phyloP scores from a whole-genome alignment of 176 grass and related monocot genomes.

The Carex scoparia region DNA sequence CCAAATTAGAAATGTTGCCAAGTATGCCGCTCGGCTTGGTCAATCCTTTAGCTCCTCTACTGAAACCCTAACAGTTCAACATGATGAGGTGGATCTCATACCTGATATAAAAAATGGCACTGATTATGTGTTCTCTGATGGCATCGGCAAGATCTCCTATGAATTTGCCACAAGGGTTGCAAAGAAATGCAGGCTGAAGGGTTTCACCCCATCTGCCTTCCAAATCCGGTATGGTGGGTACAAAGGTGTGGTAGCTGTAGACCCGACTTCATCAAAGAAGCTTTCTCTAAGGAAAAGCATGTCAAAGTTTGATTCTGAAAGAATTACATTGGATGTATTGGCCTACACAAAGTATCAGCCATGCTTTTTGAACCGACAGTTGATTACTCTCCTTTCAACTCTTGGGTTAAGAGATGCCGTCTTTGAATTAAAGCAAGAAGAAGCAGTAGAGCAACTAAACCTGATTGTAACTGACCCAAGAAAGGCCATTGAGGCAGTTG shows the following conservation, averaged over 20 bases:
- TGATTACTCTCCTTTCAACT: conserved; percentile 84
- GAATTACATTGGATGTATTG: conserved; percentile 73
- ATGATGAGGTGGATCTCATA: conserved; percentile 48
- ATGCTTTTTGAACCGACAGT: conserved; percentile 72
- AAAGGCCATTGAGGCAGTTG: conserved; percentile 52
- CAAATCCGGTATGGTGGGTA: conserved; percentile 91
- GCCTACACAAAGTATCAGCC: conserved; percentile 88
- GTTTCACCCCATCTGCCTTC: conserved; percentile 69
- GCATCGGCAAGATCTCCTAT: conserved; percentile 78
- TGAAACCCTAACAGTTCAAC: conserved; percentile 57
- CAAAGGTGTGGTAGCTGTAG: conserved; percentile 81
- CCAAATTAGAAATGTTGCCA: conserved; percentile 79
- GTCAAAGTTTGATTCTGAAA: conserved; percentile 72
- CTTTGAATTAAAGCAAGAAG: conserved; percentile 69
- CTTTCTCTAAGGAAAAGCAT: conserved; percentile 88
- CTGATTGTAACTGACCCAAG: conserved; percentile 54
- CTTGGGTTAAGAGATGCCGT: conserved; percentile 49
- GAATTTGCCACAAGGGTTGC: conserved; percentile 69
- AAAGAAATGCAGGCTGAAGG: conserved; percentile 54
- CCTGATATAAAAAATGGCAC: conserved; percentile 59
- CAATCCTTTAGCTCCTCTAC: conserved; percentile 87
- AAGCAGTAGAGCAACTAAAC: conserved; percentile 48
- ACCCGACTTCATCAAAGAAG: conserved; percentile 55
- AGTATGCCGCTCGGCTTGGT: conserved; percentile 88
- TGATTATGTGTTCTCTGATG: conserved; percentile 73